phyloP scores from a whole-genome alignment of 2,329 filamentous ascomycete genomes.

The Fusarium coicis region DNA sequence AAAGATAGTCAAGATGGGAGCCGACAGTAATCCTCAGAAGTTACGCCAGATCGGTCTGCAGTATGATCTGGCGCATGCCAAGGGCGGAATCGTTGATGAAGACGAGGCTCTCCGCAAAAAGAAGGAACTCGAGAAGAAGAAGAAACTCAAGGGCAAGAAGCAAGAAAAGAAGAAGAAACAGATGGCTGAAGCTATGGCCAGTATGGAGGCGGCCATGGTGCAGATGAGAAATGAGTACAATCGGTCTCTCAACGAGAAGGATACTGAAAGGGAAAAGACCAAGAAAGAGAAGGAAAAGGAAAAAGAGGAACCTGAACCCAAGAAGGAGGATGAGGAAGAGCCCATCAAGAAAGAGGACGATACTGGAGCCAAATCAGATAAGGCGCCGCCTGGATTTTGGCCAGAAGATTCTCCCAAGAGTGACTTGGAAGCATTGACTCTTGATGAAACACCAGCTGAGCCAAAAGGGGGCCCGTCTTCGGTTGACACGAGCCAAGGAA shows the following conservation, averaged over 20 bases:
- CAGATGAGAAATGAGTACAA: constrained; percentile 41
- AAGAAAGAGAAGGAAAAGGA: constrained; percentile 14
- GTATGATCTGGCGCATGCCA: constrained; percentile 70
- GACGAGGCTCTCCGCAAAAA: constrained; percentile 52
- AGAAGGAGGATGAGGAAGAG: constrained; percentile 19
- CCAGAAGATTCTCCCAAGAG: constrained; percentile 39
- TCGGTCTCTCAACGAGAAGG: constrained; percentile 28
- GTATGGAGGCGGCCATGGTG: constrained; percentile 41
- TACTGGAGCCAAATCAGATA: constrained; percentile 11
- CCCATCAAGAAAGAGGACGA: constrained; percentile 9
- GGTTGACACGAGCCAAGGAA: constrained; percentile 6
- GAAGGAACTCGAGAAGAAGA: constrained; percentile 42
- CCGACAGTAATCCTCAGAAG: constrained; percentile 67
- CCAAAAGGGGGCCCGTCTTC: constrained; percentile 7
- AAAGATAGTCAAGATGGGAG: constrained; percentile 64
- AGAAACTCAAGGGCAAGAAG: constrained; percentile 39
- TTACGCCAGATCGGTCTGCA: constrained; percentile 68
- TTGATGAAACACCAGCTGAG: constrained; percentile 1
- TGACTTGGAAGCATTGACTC: constrained; percentile 15
- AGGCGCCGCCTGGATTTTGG: constrained; percentile 29
- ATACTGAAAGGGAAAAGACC: constrained; percentile 16
- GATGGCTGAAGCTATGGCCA: constrained; percentile 41
- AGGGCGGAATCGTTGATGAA: constrained; percentile 64
- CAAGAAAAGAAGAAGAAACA: constrained; percentile 41
- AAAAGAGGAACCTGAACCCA: background rate